Conservation (phyloP, 495 filamentous ascomycete genomes). For the Xylaria flabelliformis region DNA sequence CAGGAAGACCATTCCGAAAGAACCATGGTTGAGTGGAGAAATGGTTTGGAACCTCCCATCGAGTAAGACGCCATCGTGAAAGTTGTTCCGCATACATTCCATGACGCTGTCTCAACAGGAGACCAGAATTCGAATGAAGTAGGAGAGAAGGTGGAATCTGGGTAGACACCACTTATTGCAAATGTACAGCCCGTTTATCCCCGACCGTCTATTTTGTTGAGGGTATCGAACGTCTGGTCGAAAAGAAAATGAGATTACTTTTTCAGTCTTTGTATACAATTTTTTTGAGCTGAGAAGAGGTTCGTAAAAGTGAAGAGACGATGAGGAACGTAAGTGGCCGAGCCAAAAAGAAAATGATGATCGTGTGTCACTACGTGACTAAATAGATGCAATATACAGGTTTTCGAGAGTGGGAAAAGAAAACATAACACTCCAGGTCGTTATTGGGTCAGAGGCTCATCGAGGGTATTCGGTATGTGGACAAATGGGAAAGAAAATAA, state of each 20-base stretch:
- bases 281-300: conserved; percentile 40
- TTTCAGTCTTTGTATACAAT: conserved; percentile 52
- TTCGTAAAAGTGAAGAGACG: conserved; percentile 36
- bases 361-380: conserved; percentile 33
- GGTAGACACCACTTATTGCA: conserved; percentile 42
- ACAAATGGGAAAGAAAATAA: conserved; percentile 63
- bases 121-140: conserved; percentile 34
- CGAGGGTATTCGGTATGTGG: conserved; percentile 60
- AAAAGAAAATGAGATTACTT: conserved; percentile 47
- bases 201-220: conserved; percentile 48
- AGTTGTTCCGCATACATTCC: conserved; percentile 80
- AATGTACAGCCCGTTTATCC: conserved; percentile 33
- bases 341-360: conserved; percentile 36
- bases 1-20: conserved; percentile 96
- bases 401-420: conserved; percentile 50
- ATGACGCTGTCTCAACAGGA: conserved; percentile 56
- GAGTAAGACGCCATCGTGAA: conserved; percentile 74
- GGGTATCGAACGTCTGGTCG: conserved; percentile 33
- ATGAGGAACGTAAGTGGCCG: conserved; percentile 32
- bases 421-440: conserved; percentile 62
- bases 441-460: conserved; percentile 71
- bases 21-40: conserved; percentile 96
- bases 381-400: conserved; percentile 54
- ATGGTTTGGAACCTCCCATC: conserved; percentile 88
- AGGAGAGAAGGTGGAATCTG: conserved; percentile 29